A percentile compares a stretch with the other conserved stretches of the same genome.
phyloP scores from a whole-genome alignment of 495 filamentous ascomycete genomes.

The Echria macrotheca region DNA sequence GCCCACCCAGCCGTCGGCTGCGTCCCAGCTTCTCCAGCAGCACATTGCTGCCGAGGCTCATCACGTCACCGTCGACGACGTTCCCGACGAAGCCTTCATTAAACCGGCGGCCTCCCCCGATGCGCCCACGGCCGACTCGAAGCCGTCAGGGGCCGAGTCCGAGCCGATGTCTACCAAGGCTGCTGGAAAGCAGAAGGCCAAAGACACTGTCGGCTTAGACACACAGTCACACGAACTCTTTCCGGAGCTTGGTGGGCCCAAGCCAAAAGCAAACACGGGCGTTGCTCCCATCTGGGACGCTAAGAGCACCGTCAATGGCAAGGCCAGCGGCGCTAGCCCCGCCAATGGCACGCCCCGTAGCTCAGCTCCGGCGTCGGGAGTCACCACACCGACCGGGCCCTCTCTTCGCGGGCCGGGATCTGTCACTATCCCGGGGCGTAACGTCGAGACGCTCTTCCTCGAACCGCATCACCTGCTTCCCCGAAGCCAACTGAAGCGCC shows the following conservation, averaged over 20 bases:
- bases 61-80: slow-evolving; percentile 70
- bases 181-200: slow-evolving; percentile 56
- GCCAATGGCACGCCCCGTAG: slow-evolving; percentile 46
- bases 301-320: slow-evolving; percentile 46
- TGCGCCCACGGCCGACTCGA: slow-evolving; percentile 28
- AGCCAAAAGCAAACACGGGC: slow-evolving; percentile 53
- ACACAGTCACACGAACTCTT: slow-evolving; percentile 85
- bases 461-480: slow-evolving; percentile 66
- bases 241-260: slow-evolving; percentile 73
- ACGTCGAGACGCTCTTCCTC: slow-evolving; percentile 67
- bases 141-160: slow-evolving; percentile 32
- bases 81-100: slow-evolving; percentile 68
- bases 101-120: slow-evolving; percentile 31
- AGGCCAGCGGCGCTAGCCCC: slow-evolving; percentile 53
- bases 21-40: slow-evolving; percentile 72
- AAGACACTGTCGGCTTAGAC: slow-evolving; percentile 54
- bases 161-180: slow-evolving; percentile 48
- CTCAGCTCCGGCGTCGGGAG: slow-evolving; percentile 55
- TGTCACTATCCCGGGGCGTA: slow-evolving; percentile 70
- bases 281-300: slow-evolving; percentile 56
- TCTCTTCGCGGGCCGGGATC: slow-evolving; percentile 46
- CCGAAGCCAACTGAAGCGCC: slow-evolving; percentile 71
- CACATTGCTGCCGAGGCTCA: slow-evolving; percentile 61
- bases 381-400: slow-evolving; percentile 48
- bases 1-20: slow-evolving; percentile 47